Percentiles rank a stretch among this genome's conserved stretches.
Conservation (phyloP, 1,284 basidiomycete species). For the Ceratobasidium sp. region DNA sequence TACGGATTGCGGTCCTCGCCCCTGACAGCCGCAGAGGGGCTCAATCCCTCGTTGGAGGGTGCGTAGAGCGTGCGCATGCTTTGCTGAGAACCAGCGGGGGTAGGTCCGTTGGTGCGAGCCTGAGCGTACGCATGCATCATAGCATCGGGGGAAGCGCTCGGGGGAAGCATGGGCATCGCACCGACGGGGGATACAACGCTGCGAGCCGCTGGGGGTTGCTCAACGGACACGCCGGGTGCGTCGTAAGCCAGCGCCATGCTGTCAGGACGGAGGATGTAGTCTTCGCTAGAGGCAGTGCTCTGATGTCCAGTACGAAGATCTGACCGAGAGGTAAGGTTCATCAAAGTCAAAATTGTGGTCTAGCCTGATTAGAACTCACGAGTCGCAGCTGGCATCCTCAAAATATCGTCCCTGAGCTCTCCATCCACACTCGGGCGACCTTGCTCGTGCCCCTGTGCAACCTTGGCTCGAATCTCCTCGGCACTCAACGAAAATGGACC, state of each 20-base stretch:
- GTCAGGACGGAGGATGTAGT: conserved; percentile 49
- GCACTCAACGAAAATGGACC: conserved; percentile 73
- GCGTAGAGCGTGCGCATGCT: conserved; percentile 46
- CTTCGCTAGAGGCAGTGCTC: conserved; percentile 52
- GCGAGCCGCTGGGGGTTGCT: conserved; percentile 51
- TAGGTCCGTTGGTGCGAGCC: conserved; percentile 16
- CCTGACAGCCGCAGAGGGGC: conserved; percentile 23
- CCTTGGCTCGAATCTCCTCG: conserved; percentile 66
- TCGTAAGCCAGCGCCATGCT: conserved; percentile 54
- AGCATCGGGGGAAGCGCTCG: conserved; percentile 70
- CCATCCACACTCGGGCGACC: conserved; percentile 49
- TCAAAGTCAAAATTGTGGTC: background rate
- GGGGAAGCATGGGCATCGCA: conserved; percentile 60
- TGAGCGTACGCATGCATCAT: conserved; percentile 77
- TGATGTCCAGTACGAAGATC: conserved; percentile 46
- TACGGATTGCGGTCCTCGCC: conserved; percentile 50
- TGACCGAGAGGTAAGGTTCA: conserved; percentile 47
- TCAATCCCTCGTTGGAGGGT: conserved; percentile 31
- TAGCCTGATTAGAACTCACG: conserved; percentile 34
- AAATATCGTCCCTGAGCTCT: conserved; percentile 42
- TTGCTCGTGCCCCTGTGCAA: conserved; percentile 49
- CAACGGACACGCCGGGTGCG: conserved; percentile 49
- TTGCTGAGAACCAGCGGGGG: conserved; percentile 36
- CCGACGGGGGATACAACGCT: conserved; percentile 50
- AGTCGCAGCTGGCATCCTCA: conserved; percentile 49